Evolutionary conservation across 2,329 filamentous ascomycete species (phyloP).

Genomic region (Colletotrichum viniferum): DNA sequence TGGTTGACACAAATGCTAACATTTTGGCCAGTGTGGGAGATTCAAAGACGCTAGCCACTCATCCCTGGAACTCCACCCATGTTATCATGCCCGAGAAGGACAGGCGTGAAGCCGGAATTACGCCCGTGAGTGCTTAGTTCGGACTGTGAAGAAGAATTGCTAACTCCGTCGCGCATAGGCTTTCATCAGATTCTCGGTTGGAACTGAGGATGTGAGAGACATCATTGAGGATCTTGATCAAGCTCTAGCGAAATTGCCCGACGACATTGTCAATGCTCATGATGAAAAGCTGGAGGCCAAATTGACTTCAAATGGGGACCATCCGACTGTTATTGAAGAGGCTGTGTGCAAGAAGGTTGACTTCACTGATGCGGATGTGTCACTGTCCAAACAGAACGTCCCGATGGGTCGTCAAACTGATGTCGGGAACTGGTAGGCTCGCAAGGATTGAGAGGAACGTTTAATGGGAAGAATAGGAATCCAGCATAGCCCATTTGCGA

Average conservation of each 20-base stretch:
- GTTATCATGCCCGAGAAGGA: slow-evolving; percentile 57
- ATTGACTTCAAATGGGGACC: neutral
- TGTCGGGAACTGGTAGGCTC: neutral
- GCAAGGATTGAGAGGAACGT: neutral
- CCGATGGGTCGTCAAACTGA: neutral
- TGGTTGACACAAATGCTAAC: too few relatives aligned
- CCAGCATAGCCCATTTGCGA: neutral
- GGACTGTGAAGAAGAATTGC: neutral
- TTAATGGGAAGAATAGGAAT: neutral
- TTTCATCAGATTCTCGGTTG: slow-evolving; percentile 50
- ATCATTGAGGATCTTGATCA: slow-evolving; percentile 75
- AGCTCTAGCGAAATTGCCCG: slow-evolving; percentile 33
- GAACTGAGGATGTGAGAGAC: slow-evolving; percentile 73
- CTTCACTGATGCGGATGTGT: neutral
- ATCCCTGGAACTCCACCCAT: slow-evolving; percentile 75
- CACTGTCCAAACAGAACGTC: neutral
- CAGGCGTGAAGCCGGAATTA: slow-evolving; percentile 65
- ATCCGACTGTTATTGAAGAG: neutral
- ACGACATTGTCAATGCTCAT: neutral
- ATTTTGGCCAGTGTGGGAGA: slow-evolving; percentile 57
- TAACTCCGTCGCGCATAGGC: neutral
- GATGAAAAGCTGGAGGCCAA: neutral
- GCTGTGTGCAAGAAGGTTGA: neutral
- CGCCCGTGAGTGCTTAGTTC: slow-evolving; percentile 47
- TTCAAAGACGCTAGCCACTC: slow-evolving; percentile 73